Base-by-base conservation (phyloP, 2,329 filamentous ascomycete genomes). In the Monosporascus sp. region DNA sequence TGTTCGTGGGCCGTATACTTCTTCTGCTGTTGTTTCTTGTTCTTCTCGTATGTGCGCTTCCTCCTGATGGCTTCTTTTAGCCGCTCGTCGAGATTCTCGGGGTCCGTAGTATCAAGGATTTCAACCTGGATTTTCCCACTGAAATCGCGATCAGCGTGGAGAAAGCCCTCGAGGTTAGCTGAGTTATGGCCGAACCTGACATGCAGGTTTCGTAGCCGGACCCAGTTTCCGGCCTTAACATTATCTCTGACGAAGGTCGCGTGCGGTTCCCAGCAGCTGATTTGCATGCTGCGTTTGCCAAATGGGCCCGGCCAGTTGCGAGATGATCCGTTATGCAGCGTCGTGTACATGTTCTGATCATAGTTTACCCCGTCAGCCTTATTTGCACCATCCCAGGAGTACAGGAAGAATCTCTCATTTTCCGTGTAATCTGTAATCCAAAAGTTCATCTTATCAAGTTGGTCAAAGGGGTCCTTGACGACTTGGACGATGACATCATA, bases 361-460 rank as follows among this genome's bases (percentile, higher is more conserved):
- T 80, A 80, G 47, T 83, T 78, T 41, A 69, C 71, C 5, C 67
- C 65, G 3, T 57, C 67, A 6, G 61, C 51, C 4, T 60, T 60
- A 7, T 67, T 66, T 1, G 67, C 59, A 20, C 57, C 62, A 24
- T 66, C 64, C 54, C 63, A 69, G 11, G 64, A 62, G 48, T 73
- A 83, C 37, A 84, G 70, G 59, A 79, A 86, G 54, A 97, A 84
- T 1, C 64, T 55, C 0, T 75, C 64, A 63, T 97, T 90, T 49
- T 82, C 73, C 0, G 91, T 95, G 68, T 92, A 96, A 69, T 97
- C 92, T 0, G 89, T 88, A 19, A 96, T 73, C 75, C 91, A 91
- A 0, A 96, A 59, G 5, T 83, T 82, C 14, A 81, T 70, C 53
- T 71, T 80, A 26, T 79, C 76, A 22, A 66, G 64, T 7, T 61